Conservation (phyloP, 306 rosid genomes). For the Cicer judaicum region DNA sequence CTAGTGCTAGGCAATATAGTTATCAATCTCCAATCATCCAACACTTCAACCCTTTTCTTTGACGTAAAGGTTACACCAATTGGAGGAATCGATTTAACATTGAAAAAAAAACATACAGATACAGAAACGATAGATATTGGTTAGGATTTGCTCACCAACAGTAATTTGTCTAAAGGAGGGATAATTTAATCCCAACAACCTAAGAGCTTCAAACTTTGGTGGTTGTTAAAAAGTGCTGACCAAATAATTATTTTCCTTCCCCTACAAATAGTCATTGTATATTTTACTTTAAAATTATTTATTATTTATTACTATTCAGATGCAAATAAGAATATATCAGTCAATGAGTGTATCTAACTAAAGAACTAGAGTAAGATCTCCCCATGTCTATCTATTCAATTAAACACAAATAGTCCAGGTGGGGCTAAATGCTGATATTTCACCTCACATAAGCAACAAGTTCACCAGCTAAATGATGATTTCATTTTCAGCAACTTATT, state of each 20-base stretch:
- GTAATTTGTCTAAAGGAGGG: constrained; percentile 1
- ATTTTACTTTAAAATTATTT: constrained; percentile 13
- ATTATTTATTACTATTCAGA: neutral
- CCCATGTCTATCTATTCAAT: neutral
- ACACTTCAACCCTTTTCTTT: neutral
- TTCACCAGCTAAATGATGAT: neutral
- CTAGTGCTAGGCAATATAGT: constrained; percentile 10
- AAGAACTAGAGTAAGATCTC: neutral
- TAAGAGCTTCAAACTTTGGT: constrained; percentile 16
- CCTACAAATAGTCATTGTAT: constrained; percentile 3
- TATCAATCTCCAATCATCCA: constrained; percentile 18
- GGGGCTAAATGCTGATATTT: constrained; percentile 7
- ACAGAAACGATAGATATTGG: neutral
- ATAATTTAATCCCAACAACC: constrained; percentile 1
- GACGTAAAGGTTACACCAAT: constrained; percentile 16
- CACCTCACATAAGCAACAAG: constrained; percentile 15
- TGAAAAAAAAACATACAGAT: neutral
- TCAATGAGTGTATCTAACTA: constrained; percentile 7
- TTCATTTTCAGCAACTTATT: neutral
- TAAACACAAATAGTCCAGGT: neutral
- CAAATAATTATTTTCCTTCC: constrained; percentile 3
- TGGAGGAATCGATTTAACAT: neutral
- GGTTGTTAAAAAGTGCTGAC: neutral
- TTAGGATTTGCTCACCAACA: constrained; percentile 17
- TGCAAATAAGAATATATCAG: neutral